These are phyloP conservation scores for Byssoonygena ceratinophila DNA, from an alignment of 2,329 filamentous ascomycete species.

Conservation along the genomic window DNA sequence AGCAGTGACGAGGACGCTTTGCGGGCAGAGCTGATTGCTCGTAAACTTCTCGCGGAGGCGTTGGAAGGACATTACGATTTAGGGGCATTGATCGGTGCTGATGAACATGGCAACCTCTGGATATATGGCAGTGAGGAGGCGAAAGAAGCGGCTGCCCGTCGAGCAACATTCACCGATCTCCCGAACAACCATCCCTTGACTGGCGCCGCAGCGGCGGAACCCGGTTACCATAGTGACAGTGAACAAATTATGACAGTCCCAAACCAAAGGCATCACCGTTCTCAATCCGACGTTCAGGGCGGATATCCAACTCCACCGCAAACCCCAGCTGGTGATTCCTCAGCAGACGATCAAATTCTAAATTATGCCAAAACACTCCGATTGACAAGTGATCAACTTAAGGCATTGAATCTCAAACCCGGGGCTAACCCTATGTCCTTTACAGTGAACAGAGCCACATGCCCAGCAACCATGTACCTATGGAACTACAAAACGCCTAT, in stretches of 20 bases:
- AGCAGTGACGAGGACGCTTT: constrained; percentile 85
- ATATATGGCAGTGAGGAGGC: constrained; percentile 98
- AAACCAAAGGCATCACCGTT: constrained; percentile 41
- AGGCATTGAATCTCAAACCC: constrained; percentile 66
- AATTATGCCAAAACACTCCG: constrained; percentile 96
- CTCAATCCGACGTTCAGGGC: constrained; percentile 59
- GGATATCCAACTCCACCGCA: constrained; percentile 52
- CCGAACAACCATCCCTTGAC: constrained; percentile 44
- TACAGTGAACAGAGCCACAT: constrained; percentile 89
- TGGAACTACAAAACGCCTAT: constrained; percentile 89
- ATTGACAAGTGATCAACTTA: constrained; percentile 89
- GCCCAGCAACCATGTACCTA: constrained; percentile 82
- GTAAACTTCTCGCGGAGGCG: constrained; percentile 86
- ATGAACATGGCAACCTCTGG: constrained; percentile 96
- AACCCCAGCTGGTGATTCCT: constrained; percentile 38
- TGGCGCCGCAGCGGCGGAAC: constrained; percentile 79
- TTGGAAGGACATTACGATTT: constrained; percentile 93
- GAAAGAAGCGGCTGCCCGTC: constrained; percentile 73
- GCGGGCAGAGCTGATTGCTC: constrained; percentile 81
- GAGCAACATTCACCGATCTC: constrained; percentile 44
- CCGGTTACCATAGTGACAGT: constrained; percentile 89
- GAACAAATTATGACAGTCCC: constrained; percentile 52
- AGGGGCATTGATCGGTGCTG: constrained; percentile 84
- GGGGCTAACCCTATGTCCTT: constrained; percentile 94
- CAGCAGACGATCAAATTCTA: constrained; percentile 57